Conservation (phyloP, 2,329 filamentous ascomycete genomes). For the Aspergillus pseudoglaucus region DNA sequence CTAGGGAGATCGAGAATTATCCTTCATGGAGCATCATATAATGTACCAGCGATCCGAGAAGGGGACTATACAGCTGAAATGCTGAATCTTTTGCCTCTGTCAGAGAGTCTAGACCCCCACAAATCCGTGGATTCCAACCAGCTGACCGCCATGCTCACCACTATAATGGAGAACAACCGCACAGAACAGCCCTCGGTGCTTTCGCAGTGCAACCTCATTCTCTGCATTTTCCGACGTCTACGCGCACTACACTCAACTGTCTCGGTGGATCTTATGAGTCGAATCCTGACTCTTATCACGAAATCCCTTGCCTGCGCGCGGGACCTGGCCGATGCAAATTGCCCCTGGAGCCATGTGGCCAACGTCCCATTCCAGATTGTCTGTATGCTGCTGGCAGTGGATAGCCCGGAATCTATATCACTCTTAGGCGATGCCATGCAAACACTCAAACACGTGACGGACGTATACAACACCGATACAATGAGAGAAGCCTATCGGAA, state of each 20-base stretch:
- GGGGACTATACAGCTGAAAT: slow-evolving; percentile 33
- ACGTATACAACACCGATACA: slow-evolving; percentile 41
- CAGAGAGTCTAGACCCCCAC: slow-evolving; percentile 50
- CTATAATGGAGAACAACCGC: slow-evolving; percentile 37
- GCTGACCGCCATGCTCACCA: slow-evolving; percentile 38
- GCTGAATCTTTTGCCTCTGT: slow-evolving; percentile 48
- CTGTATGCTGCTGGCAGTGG: slow-evolving; percentile 51
- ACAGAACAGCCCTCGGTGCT: slow-evolving; percentile 40
- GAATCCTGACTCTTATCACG: slow-evolving; percentile 41
- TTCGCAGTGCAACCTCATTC: slow-evolving; percentile 49
- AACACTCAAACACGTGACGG: slow-evolving; percentile 38
- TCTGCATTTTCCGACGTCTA: slow-evolving; percentile 51
- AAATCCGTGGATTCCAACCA: slow-evolving; percentile 36
- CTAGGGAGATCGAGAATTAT: slow-evolving; percentile 49
- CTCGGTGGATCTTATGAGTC: slow-evolving; percentile 38
- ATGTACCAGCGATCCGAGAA: slow-evolving; percentile 32
- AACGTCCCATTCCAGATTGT: slow-evolving; percentile 56
- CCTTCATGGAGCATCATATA: slow-evolving; percentile 42
- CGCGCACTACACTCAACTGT: slow-evolving; percentile 47
- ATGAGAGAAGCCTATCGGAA: slow-evolving; percentile 51
- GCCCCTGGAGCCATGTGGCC: slow-evolving; percentile 55
- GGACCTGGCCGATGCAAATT: slow-evolving; percentile 37
- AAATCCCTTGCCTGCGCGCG: slow-evolving; percentile 45
- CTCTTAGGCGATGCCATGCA: slow-evolving; percentile 48
- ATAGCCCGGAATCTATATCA: slow-evolving; percentile 44